Conservation (phyloP, 192 early-diverging fungal species). For the Oehlia diaphana region DNA sequence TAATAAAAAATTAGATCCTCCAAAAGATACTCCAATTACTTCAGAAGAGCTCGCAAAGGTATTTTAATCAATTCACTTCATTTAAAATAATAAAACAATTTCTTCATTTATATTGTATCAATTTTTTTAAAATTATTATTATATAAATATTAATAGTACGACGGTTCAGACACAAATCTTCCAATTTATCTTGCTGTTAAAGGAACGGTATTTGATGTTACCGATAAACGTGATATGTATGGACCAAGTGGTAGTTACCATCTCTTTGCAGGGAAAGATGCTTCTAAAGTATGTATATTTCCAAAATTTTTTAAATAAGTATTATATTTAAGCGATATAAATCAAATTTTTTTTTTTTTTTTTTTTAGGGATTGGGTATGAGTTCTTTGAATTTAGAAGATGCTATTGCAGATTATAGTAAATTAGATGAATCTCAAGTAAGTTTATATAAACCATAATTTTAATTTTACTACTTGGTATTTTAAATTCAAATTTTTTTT, state of each 20-base stretch:
- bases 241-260: conserved; percentile 64
- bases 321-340: too few species aligned
- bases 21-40: conserved; percentile 8
- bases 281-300: conserved; percentile 54
- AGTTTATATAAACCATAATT: neutral
- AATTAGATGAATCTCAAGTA: conserved; percentile 67
- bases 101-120: too few species aligned
- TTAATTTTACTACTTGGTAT: neutral
- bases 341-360: too few species aligned
- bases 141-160: conserved; percentile 35
- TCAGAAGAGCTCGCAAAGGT: conserved; percentile 9
- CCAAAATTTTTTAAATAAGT: neutral
- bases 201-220: conserved; percentile 80
- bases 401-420: conserved; percentile 70
- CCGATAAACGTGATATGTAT: conserved; percentile 63
- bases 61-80: neutral
- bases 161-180: conserved; percentile 56
- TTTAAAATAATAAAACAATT: neutral
- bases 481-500: neutral
- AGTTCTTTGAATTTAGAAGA: conserved; percentile 69
- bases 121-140: too few species aligned
- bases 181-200: conserved; percentile 86
- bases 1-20: neutral
- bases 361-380: conserved; percentile 61
- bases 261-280: conserved; percentile 82